Evolutionary conservation across 257 asterid genomes (phyloP), one percentile per base, ranked within the genome.

Genomic region (Petunia axillaris): DNA sequence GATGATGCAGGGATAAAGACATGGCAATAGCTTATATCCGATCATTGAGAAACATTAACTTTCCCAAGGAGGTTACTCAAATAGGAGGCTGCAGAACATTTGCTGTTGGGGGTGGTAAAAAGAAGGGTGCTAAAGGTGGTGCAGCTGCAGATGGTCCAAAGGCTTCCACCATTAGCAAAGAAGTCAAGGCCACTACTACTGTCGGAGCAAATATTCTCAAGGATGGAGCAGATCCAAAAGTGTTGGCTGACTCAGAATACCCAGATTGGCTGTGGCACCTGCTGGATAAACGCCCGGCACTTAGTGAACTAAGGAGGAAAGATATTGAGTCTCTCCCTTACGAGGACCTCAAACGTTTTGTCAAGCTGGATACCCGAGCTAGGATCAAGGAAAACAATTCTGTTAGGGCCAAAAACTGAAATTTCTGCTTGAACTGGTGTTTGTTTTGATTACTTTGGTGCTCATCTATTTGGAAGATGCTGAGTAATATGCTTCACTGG

Each of bases 361-460:
- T 92, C 75, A 96, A 95, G 89, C 92, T 95, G 85, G 99, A 95
- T 85, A 95, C 89, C 84, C 96, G 99, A 79, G 93, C 96, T 5
- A 84, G 92, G 89, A 96, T 96, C 88, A 96, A 94, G 89, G 98
- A 90, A 88, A 96, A 96, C 81, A 94, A 92, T 70, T 82, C 96
- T 64, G 55, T 85, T 3, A 94, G 78, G 90, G 98, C 98, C 83
- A 95, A 73, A 62, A 73, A 73, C 46, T 73, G 78, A 73, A 36
- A 3, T 5, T 36, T 50, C 25, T 36, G 46, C 46, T 5, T 8
- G 44, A 71, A 35, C 5, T 71, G 59, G 59, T 0, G 6, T 25
- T 1, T 70, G 76, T 16, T 71, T 1, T 48, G 13, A 38, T 10
- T 25, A 46, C 2, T 71, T 41, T 41, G 9, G 1, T 62, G 41